These are phyloP conservation scores for Metarhizium humberi DNA, from an alignment of 2,329 filamentous ascomycete genomes.

Conservation along the genomic window DNA sequence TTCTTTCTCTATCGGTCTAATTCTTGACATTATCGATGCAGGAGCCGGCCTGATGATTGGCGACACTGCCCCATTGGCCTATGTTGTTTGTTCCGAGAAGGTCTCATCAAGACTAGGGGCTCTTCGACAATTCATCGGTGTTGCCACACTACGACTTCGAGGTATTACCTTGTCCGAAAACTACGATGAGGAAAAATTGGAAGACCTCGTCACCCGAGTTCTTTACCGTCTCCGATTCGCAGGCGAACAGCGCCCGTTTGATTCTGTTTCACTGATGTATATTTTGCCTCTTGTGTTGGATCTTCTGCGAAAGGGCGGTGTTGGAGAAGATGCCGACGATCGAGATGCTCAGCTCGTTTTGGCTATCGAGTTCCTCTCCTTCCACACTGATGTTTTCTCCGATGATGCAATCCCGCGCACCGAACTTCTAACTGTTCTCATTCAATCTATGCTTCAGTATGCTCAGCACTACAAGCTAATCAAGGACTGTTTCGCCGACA, in stretches of 20 bases:
- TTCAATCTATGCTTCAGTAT: conserved; percentile 78
- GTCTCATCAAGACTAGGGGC: conserved; percentile 65
- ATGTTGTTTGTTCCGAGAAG: conserved; percentile 69
- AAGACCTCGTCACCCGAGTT: conserved; percentile 76
- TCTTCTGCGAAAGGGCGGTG: conserved; percentile 69
- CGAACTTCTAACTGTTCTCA: conserved; percentile 61
- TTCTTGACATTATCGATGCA: conserved; percentile 67
- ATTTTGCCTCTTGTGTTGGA: conserved; percentile 73
- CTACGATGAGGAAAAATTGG: conserved; percentile 70
- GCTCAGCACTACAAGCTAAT: conserved; percentile 90
- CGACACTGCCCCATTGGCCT: conserved; percentile 67
- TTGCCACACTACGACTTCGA: conserved; percentile 74
- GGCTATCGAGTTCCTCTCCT: conserved; percentile 78
- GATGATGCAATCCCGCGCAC: conserved; percentile 68
- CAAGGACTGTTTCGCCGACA: conserved; percentile 83
- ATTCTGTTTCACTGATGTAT: conserved; percentile 80
- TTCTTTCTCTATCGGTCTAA: conserved; percentile 63
- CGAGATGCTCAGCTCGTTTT: conserved; percentile 84
- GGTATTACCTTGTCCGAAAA: conserved; percentile 64
- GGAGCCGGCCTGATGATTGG: conserved; percentile 77
- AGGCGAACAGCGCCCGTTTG: conserved; percentile 89
- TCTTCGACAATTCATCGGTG: conserved; percentile 73
- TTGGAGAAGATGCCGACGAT: conserved; percentile 65
- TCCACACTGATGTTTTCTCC: conserved; percentile 73
- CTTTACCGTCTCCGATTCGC: conserved; percentile 85